Evolutionary conservation across 1,139 yeast genomes (phyloP), one percentile per base, ranked within the genome.

Genomic region (Suhomyces chickasaworum): DNA sequence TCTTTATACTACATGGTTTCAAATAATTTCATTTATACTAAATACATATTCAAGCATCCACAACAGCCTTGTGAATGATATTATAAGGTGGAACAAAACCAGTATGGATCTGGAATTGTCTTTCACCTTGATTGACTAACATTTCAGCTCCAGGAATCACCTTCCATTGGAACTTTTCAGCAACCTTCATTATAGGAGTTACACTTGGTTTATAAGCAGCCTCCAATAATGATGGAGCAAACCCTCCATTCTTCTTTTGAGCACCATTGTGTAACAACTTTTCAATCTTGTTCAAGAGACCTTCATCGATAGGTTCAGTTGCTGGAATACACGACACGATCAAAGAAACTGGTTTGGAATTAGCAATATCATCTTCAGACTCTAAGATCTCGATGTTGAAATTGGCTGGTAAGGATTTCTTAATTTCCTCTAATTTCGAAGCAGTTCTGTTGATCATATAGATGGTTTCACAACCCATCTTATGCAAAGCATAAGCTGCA

Each of bases 321-420:
- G 91, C 97, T 22, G 99, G 98, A 46, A 93, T 81, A 61, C 97
- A 90, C 44, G 95, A 86, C 12, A 91, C 89, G 23, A 83, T 81
- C 52, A 87, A 73, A 17, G 84, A 75, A 13, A 89, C 77, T 2
- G 78, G 64, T 4, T 69, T 71, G 10, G 75, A 68, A 0, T 56
- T 48, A 8, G 72, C 70, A 18, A 74, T 73, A 18, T 76, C 75
- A 10, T 73, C 81, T 3, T 64, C 59, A 5, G 78, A 58, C n/a
- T 79, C 81, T 48, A 89, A 66, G 12, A 86, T 71, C 50, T 74
- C 78, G 50, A 90, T 77, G 57, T 82, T 80, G 67, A 71, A 86
- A 2, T 74, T 72, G 1, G 58, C 63, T 3, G 95, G 89, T 74
- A 91, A 86, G 3, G 78, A 69, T 1, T 74, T 65, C 53, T 78